Conservation (phyloP, 495 filamentous ascomycete genomes). For the Parmelia sp. region DNA sequence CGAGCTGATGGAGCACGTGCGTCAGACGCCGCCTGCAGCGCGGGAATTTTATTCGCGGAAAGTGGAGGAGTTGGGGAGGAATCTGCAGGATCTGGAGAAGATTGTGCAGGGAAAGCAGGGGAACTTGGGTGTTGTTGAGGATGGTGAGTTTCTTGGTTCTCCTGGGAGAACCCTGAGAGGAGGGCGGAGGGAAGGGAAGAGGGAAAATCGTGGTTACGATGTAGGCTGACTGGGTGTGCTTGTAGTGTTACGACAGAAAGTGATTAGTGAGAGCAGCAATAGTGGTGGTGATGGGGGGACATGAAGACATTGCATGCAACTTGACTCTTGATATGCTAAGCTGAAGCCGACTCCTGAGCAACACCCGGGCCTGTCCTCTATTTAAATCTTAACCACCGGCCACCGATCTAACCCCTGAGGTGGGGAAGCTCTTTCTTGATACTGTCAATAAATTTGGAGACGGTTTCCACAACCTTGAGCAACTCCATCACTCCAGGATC, state of each 20-base stretch:
- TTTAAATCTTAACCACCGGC: not conserved
- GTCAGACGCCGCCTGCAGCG: constrained; percentile 62
- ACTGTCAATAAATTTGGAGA: constrained; percentile 30
- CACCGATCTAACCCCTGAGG: not conserved
- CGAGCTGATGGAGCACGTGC: too few species aligned
- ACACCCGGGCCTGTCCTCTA: not conserved
- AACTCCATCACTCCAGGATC: constrained; percentile 27
- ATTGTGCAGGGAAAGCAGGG: constrained; percentile 79
- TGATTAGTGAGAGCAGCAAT: constrained; percentile 31
- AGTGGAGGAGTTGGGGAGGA: constrained; percentile 68
- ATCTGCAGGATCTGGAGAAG: constrained; percentile 77
- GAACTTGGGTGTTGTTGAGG: constrained; percentile 80
- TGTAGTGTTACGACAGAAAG: constrained; percentile 55
- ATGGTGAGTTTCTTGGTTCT: constrained; percentile 55
- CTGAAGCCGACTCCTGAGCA: not conserved
- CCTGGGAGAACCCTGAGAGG: too few species aligned
- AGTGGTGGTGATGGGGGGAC: constrained; percentile 16
- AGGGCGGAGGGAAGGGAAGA: too few species aligned
- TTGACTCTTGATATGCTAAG: not conserved
- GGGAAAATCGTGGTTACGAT: not conserved
- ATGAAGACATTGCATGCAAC: constrained; percentile 21
- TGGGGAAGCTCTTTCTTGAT: constrained; percentile 14
- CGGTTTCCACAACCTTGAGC: constrained; percentile 30
- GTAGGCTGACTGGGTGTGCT: not conserved
- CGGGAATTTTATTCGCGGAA: constrained; percentile 79